Evolutionary conservation across 179 eudicot species (phyloP), one percentile per base, ranked within the genome.

Genomic region (Camellia oleifera): DNA sequence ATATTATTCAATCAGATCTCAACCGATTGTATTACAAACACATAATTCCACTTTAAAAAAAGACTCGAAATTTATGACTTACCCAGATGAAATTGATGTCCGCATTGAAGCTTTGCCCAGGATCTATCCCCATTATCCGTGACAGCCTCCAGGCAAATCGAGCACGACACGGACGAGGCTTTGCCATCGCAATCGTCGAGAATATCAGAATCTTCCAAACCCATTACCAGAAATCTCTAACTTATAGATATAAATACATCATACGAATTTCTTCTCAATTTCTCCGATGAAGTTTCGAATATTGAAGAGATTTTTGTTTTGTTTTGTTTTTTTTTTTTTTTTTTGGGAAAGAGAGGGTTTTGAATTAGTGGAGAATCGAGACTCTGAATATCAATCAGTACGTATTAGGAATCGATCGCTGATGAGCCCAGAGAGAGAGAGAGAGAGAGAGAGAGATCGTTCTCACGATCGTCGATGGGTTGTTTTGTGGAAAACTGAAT

Each of bases 81-180:
- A 93, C 99, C 97, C 7, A 95, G 92, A 82, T 95, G 98, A 83
- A 95, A 95, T 84, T 93, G 84, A 48, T 95, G 99, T 12, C 94
- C 95, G 46, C 97, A 95, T 86, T 84, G 91, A 26, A 95, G 97
- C 95, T 93, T 95, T 9, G 97, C 94, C 89, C 92, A 88, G 14
- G 99, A 32, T 32, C 40, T 32, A 32, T 32, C 40, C 40, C 40
- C 40, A 32, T 32, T 32, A 1, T 32, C 40, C 56, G 84, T 80
- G 50, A 95, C 95, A 26, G 67, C 77, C 61, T 95, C 98, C 23
- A 93, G 90, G 75, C 99, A 95, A 82, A 95, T 91, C 66, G 99
- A 95, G 74, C 99, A 95, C 56, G 94, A 87, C 72, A 84, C 90
- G 4, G 86, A 73, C 32, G 80, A 50, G 44, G 82, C 66, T 56